phyloP scores from a whole-genome alignment of 768 basidiomycete species.

The button mushroom (Agaricus bisporus) region DNA sequence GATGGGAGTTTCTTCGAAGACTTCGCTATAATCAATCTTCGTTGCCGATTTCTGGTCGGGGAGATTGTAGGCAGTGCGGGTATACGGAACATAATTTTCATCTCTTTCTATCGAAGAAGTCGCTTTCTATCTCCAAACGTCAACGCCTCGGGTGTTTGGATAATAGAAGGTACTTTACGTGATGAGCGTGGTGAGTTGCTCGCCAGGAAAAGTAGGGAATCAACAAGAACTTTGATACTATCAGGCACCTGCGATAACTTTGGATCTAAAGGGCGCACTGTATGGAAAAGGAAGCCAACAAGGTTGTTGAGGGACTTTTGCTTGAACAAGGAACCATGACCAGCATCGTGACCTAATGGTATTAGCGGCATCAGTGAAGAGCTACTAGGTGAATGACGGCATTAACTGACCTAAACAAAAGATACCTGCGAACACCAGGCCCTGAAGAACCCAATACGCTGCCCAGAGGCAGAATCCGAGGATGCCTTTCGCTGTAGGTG shows the following conservation, averaged over 20 bases:
- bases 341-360: conserved; percentile 45
- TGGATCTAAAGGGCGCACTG: conserved; percentile 21
- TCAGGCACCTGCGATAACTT: background rate
- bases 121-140: conserved; percentile 34
- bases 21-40: conserved; percentile 37
- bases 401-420: conserved; percentile 41
- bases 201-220: conserved; percentile 65
- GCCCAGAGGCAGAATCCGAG: conserved; percentile 35
- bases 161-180: conserved; percentile 28
- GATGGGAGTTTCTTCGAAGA: conserved; percentile 48
- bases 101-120: conserved; percentile 73
- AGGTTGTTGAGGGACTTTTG: conserved; percentile 31
- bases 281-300: conserved; percentile 44
- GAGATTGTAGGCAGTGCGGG: conserved; percentile 32
- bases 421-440: conserved; percentile 43
- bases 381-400: background rate
- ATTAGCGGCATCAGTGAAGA: background rate
- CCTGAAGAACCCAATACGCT: conserved; percentile 45
- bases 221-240: conserved; percentile 32
- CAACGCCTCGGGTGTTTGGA: background rate
- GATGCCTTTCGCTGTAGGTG: conserved; percentile 23
- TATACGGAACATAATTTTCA: conserved; percentile 64
- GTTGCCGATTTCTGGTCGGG: conserved; percentile 32
- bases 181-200: conserved; percentile 65
- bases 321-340: conserved; percentile 35